Conservation (phyloP, 2,329 filamentous ascomycete genomes). For the Plectosphaerella sp. region DNA sequence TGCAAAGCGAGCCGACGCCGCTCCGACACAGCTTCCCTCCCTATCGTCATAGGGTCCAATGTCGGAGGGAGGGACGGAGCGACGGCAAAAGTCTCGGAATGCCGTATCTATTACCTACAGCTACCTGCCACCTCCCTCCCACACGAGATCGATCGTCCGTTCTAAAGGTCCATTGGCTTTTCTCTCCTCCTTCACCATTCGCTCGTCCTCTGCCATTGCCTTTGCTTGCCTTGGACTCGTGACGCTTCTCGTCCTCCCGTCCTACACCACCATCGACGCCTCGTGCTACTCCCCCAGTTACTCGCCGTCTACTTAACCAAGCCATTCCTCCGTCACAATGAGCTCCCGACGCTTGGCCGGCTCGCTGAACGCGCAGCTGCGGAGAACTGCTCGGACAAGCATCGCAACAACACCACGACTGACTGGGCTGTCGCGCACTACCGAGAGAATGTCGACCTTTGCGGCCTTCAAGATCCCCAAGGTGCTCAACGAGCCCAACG, state of each 20-base stretch:
- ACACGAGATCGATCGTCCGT: background rate
- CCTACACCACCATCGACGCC: background rate
- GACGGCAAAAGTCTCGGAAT: background rate
- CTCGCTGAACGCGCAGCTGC: slow-evolving; percentile 10
- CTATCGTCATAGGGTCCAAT: background rate
- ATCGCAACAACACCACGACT: slow-evolving; percentile 1
- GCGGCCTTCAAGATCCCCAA: slow-evolving; percentile 85
- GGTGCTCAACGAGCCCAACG: slow-evolving; percentile 92
- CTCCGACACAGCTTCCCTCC: background rate
- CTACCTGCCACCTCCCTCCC: background rate
- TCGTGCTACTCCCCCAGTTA: background rate
- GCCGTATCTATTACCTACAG: background rate
- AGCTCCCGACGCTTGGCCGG: slow-evolving; percentile 9
- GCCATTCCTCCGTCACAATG: slow-evolving; percentile 3
- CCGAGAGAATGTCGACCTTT: slow-evolving; percentile 49
- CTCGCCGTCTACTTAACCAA: background rate
- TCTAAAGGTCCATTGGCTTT: background rate
- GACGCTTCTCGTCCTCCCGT: background rate
- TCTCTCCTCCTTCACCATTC: background rate
- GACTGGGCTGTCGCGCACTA: slow-evolving; percentile 19
- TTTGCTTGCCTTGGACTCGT: background rate
- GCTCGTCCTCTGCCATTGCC: background rate
- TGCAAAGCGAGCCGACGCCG: background rate
- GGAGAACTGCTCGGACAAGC: slow-evolving; percentile 6
- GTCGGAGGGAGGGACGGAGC: too few relatives aligned